Evolutionary conservation across 306 rosid species (phyloP).

Genomic region (Ziziphus jujuba): DNA sequence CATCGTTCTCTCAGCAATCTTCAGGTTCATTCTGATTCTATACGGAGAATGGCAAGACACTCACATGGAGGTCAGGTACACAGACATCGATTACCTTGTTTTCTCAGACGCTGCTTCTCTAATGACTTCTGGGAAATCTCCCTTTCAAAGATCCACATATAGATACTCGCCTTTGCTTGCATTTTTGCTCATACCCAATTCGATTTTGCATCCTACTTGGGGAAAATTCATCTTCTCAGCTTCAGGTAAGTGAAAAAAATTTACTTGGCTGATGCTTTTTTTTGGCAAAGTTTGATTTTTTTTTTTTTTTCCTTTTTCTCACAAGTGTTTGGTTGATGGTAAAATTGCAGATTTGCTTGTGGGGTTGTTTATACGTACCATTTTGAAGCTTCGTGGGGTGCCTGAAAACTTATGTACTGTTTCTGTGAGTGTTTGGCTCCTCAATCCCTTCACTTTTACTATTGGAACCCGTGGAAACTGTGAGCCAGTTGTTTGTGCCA

Average conservation of each 20-base stretch:
- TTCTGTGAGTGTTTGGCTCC: conserved; percentile 77
- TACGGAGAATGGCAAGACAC: conserved; percentile 97
- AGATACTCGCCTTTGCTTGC: conserved; percentile 89
- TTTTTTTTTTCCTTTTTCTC: not conserved
- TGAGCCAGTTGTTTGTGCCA: conserved; percentile 89
- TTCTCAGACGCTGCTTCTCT: conserved; percentile 90
- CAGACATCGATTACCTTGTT: conserved; percentile 86
- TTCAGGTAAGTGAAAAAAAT: conserved; percentile 45
- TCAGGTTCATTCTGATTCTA: conserved; percentile 56
- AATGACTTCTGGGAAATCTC: conserved; percentile 76
- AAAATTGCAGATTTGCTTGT: conserved; percentile 77
- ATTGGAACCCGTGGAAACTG: conserved; percentile 94
- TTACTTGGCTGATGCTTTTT: not conserved
- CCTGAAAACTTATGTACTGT: conserved; percentile 59
- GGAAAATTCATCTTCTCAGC: conserved; percentile 89
- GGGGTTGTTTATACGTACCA: conserved; percentile 66
- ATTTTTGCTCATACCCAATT: conserved; percentile 75
- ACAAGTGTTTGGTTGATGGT: not conserved
- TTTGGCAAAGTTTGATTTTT: not conserved
- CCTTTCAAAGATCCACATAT: conserved; percentile 80
- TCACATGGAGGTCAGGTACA: conserved; percentile 85
- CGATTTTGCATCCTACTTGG: conserved; percentile 69
- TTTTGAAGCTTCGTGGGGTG: conserved; percentile 76
- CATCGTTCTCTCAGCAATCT: conserved; percentile 54
- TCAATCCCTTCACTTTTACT: conserved; percentile 91